These are phyloP conservation scores for Dispira parvispora DNA, from an alignment of 192 early-diverging fungal genomes.

Conservation along the genomic window DNA sequence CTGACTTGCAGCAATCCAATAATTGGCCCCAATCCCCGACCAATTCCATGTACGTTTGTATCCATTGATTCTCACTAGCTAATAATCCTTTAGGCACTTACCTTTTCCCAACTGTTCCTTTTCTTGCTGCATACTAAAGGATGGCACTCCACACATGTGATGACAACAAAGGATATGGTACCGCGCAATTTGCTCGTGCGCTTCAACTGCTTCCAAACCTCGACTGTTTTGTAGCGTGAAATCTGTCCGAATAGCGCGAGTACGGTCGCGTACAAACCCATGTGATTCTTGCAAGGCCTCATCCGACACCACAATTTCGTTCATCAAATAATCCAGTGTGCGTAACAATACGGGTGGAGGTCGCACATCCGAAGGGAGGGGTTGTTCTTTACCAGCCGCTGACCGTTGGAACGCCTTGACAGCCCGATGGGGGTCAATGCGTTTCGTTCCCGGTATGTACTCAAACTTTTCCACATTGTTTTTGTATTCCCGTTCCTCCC, in stretches of 20 bases:
- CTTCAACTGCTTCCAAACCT: conserved; percentile 40
- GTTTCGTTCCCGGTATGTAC: conserved; percentile 35
- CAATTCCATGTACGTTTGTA: too few species aligned
- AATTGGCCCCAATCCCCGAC: too few species aligned
- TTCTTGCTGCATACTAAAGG: conserved; percentile 64
- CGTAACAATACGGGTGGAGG: conserved; percentile 47
- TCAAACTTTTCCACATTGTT: conserved; percentile 58
- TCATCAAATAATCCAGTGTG: conserved; percentile 51
- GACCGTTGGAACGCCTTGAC: conserved; percentile 79
- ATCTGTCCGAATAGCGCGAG: conserved; percentile 69
- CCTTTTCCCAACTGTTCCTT: conserved; percentile 79
- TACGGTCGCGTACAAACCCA: conserved; percentile 71
- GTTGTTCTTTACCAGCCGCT: conserved; percentile 68
- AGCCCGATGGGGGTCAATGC: conserved; percentile 41
- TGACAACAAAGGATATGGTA: conserved; percentile 71
- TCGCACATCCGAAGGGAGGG: conserved; percentile 77
- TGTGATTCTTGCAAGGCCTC: conserved; percentile 46
- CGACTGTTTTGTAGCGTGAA: conserved; percentile 74
- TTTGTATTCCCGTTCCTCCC: conserved; percentile 65
- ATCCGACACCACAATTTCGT: conserved; percentile 28
- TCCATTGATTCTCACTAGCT: too few species aligned
- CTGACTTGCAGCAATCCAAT: too few species aligned
- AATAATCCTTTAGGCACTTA: conserved; percentile 14
- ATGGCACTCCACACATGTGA: conserved; percentile 45
- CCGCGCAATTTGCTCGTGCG: conserved; percentile 70